These are phyloP conservation scores for Talaromyces nanjingensis DNA, from an alignment of 495 filamentous ascomycete species.

Conservation along the genomic window DNA sequence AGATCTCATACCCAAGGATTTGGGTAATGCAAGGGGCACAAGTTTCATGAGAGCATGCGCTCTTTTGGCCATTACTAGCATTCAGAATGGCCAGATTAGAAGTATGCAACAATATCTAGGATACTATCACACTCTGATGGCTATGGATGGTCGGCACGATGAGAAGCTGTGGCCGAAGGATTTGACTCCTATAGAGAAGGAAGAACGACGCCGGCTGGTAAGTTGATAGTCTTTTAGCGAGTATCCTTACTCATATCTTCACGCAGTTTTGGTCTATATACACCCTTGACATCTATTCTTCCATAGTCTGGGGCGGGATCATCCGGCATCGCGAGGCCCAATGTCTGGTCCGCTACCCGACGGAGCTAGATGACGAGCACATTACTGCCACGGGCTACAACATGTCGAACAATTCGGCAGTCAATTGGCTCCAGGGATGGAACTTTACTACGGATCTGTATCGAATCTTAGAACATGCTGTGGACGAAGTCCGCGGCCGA, in stretches of 20 bases:
- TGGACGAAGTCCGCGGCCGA: slow-evolving; percentile 17
- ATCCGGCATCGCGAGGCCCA: slow-evolving; percentile 38
- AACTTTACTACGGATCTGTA: slow-evolving; percentile 47
- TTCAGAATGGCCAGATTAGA: background rate
- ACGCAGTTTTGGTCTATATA: slow-evolving; percentile 48
- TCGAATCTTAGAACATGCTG: slow-evolving; percentile 39
- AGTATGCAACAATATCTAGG: background rate
- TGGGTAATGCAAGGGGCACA: background rate
- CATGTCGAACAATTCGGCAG: slow-evolving; percentile 12
- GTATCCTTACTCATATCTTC: background rate
- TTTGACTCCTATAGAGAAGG: background rate
- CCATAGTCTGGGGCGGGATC: slow-evolving; percentile 40
- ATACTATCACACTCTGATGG: background rate
- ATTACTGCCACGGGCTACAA: slow-evolving; percentile 17
- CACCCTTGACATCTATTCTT: slow-evolving; percentile 42
- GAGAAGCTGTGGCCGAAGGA: background rate
- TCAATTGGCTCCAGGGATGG: slow-evolving; percentile 43
- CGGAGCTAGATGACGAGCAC: background rate
- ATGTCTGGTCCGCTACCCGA: slow-evolving; percentile 2
- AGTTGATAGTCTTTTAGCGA: background rate
- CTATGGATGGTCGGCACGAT: background rate
- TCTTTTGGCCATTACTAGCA: background rate
- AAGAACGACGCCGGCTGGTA: background rate
- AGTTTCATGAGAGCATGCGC: background rate
- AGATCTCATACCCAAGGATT: background rate